Percentiles rank a stretch among this genome's conserved stretches.
Evolutionary conservation across 1,284 basidiomycete genomes (phyloP).

Genomic region (Heimioporus retisporus): DNA sequence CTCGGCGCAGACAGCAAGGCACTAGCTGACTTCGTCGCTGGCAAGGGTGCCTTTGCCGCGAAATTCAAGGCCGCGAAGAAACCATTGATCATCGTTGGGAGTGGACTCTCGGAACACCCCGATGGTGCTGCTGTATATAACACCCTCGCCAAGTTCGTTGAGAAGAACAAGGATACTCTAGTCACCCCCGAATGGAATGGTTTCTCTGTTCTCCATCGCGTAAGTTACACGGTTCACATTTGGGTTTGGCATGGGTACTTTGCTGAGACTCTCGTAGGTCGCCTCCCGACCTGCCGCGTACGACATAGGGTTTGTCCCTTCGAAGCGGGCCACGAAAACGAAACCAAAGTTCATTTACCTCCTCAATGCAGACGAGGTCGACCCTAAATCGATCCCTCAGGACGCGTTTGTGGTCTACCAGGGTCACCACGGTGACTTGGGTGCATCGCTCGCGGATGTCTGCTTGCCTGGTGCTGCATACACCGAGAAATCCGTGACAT

Average conservation of each 20-base stretch:
- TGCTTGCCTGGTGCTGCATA: constrained; percentile 95
- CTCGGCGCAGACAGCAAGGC: constrained; percentile 87
- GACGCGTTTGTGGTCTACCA: constrained; percentile 99
- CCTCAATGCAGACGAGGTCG: constrained; percentile 95
- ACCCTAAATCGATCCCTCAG: constrained; percentile 91
- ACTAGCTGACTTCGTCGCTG: constrained; percentile 82
- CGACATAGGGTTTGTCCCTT: constrained; percentile 94
- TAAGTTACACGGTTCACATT: constrained; percentile 43
- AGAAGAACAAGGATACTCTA: constrained; percentile 81
- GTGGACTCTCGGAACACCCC: constrained; percentile 87
- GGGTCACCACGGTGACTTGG: constrained; percentile 98
- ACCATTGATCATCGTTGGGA: constrained; percentile 95
- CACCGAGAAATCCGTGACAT: constrained; percentile 96
- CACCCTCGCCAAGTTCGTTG: constrained; percentile 84
- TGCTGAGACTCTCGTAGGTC: constrained; percentile 48
- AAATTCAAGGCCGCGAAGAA: constrained; percentile 94
- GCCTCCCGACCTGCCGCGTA: constrained; percentile 97
- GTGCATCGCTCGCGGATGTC: constrained; percentile 97
- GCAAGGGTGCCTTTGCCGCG: constrained; percentile 84
- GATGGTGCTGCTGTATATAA: constrained; percentile 89
- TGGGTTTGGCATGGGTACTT: no score
- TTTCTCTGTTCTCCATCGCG: constrained; percentile 93
- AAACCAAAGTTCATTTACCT: constrained; percentile 98
- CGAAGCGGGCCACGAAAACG: constrained; percentile 78
- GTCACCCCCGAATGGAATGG: constrained; percentile 97